Conservation (phyloP, 306 rosid genomes). For the Cicer pinnatifidum region DNA sequence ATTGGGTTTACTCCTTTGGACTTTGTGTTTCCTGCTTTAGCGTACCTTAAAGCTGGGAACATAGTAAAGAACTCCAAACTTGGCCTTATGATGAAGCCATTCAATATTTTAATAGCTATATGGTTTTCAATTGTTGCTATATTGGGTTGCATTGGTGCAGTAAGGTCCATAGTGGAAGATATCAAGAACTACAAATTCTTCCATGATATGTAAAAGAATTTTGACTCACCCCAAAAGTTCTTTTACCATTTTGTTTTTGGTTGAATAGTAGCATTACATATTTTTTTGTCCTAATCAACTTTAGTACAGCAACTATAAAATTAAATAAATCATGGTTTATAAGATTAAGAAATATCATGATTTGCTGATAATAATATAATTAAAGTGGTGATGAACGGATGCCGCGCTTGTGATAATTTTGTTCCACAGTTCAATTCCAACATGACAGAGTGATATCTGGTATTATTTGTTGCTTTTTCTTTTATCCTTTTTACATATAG, state of each 20-base stretch:
- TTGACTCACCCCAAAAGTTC: too few species aligned
- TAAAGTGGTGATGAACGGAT: background rate
- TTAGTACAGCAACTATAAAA: background rate
- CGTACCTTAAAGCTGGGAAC: conserved; percentile 67
- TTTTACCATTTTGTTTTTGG: too few species aligned
- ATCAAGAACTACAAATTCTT: conserved; percentile 66
- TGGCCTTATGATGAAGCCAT: conserved; percentile 49
- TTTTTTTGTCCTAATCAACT: background rate
- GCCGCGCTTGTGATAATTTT: background rate
- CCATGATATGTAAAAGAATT: conserved; percentile 59
- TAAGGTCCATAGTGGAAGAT: conserved; percentile 66
- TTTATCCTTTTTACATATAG: background rate
- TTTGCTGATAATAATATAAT: background rate
- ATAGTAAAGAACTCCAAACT: conserved; percentile 45
- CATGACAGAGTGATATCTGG: too few species aligned
- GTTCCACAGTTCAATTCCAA: background rate
- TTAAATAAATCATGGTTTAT: too few species aligned
- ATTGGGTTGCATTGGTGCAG: conserved; percentile 73
- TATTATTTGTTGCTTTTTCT: background rate
- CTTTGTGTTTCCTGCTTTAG: conserved; percentile 74
- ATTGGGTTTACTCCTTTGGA: conserved; percentile 79
- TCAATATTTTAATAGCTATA: conserved; percentile 59
- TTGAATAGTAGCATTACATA: too few species aligned
- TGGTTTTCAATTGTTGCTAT: conserved; percentile 78
- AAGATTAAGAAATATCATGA: background rate